These are phyloP conservation scores for Lactarius trivialis DNA, from an alignment of 768 basidiomycete species.

Conservation along the genomic window DNA sequence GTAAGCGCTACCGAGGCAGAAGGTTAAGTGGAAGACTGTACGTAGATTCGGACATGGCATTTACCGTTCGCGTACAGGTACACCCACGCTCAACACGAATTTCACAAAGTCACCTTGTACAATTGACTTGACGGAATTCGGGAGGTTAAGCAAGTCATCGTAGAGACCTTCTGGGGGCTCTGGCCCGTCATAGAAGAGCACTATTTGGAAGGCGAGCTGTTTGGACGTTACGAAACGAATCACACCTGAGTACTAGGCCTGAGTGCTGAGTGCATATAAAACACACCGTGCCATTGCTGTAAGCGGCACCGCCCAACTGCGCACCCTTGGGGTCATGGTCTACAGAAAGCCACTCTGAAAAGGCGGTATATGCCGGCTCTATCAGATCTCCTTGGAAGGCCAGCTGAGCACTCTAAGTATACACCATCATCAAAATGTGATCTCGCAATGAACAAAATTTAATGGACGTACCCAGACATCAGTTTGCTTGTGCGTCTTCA, in stretches of 20 bases:
- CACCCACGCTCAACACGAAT: neutral
- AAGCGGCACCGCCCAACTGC: neutral
- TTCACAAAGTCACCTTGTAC: conserved; percentile 36
- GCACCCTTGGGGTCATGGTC: neutral
- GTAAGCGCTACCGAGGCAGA: neutral
- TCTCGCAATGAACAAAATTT: neutral
- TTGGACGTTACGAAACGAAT: conserved; percentile 27
- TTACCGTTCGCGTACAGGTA: neutral
- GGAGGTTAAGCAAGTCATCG: conserved; percentile 45
- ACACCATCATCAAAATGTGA: no score
- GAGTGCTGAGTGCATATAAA: neutral
- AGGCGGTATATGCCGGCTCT: neutral
- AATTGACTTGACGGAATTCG: conserved; percentile 17
- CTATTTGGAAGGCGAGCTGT: conserved; percentile 41
- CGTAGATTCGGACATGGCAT: neutral
- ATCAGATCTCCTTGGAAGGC: neutral
- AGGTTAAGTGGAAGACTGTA: neutral
- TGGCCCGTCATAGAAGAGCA: conserved; percentile 57
- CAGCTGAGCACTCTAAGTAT: neutral
- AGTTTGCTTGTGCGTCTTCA: neutral
- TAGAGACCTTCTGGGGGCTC: conserved; percentile 44
- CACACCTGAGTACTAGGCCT: no score
- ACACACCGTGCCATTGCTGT: conserved; percentile 11
- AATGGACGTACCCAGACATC: neutral
- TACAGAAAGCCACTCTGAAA: neutral